phyloP scores from a whole-genome alignment of 148 eudicot species.

The Persicaria maculosa region DNA sequence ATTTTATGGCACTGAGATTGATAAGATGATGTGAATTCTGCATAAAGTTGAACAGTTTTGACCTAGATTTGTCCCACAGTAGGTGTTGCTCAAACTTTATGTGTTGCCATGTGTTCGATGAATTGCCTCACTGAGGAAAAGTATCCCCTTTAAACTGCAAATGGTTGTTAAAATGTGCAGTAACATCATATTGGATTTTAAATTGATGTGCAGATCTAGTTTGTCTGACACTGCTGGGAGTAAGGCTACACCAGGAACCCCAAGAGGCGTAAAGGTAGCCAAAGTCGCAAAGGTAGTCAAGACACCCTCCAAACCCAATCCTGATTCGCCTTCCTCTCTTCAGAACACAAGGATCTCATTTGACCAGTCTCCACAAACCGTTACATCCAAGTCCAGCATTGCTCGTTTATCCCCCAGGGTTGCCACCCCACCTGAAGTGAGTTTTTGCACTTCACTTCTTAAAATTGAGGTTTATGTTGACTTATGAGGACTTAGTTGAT shows the following conservation, averaged over 20 bases:
- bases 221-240: conserved; percentile 46
- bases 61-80: neutral
- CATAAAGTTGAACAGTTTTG: neutral
- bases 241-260: conserved; percentile 62
- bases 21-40: neutral
- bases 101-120: neutral
- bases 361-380: conserved; percentile 58
- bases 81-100: neutral
- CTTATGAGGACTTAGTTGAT: neutral
- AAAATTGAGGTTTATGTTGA: neutral
- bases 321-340: conserved; percentile 55
- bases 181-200: neutral
- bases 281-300: conserved; percentile 15
- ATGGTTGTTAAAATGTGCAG: neutral
- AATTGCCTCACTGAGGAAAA: conserved; percentile 7
- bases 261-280: conserved; percentile 43
- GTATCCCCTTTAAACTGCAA: conserved; percentile 2
- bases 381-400: conserved; percentile 44
- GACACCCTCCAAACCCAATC: conserved; percentile 55
- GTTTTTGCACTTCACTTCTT: conserved; percentile 18
- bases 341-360: conserved; percentile 48
- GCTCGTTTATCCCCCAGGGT: conserved; percentile 51
- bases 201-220: conserved; percentile 48
- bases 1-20: neutral
- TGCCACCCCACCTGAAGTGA: conserved; percentile 57